phyloP scores from a whole-genome alignment of 1,284 basidiomycete species.

The Anthracocystis setariae region DNA sequence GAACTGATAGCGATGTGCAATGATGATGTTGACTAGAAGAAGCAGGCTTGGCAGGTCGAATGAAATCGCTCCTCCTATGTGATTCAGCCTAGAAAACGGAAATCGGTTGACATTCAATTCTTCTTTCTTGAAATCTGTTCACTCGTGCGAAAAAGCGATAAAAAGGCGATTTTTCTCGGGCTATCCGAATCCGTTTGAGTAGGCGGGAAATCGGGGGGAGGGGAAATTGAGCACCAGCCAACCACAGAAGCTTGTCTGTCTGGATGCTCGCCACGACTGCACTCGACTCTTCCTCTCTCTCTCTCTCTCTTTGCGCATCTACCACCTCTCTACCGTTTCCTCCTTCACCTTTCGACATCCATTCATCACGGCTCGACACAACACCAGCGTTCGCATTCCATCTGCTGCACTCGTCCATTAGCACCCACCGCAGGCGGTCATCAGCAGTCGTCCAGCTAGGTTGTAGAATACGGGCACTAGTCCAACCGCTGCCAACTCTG shows the following conservation, averaged over 20 bases:
- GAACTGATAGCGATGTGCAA: background rate
- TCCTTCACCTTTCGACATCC: background rate
- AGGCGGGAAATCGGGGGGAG: slow-evolving; percentile 12
- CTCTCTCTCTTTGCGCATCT: background rate
- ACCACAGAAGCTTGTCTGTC: background rate
- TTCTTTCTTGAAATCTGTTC: too few species aligned
- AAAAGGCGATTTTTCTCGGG: background rate
- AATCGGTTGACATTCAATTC: slow-evolving; percentile 5
- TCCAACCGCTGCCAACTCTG: too few species aligned
- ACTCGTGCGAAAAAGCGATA: slow-evolving; percentile 23
- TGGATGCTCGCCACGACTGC: background rate
- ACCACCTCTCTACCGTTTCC: background rate
- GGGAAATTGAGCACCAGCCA: slow-evolving; percentile 22
- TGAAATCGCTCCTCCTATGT: too few species aligned
- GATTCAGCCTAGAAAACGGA: background rate
- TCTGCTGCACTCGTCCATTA: background rate
- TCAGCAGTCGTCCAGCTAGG: too few species aligned
- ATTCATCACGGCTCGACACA: background rate
- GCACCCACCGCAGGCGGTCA: background rate
- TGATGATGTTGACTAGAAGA: slow-evolving; percentile 1
- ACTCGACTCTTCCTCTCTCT: slow-evolving; percentile 6
- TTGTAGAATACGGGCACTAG: too few species aligned
- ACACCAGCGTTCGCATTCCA: background rate
- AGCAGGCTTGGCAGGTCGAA: background rate
- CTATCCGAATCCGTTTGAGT: slow-evolving; percentile 20